Conservation (phyloP, 129 eudicot species). For the Artemisia tridentata region DNA sequence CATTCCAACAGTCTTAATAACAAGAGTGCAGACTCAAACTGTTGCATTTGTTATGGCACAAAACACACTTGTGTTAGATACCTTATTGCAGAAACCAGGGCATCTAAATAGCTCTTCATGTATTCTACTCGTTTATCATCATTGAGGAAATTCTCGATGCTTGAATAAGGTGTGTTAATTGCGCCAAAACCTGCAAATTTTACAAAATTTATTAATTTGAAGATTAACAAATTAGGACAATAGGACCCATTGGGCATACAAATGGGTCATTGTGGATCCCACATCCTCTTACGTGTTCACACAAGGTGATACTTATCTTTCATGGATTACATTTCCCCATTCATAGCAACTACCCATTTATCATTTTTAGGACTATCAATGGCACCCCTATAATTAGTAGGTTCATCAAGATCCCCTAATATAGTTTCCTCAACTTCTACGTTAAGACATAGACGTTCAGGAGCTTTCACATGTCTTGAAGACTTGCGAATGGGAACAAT, state of each 20-base stretch:
- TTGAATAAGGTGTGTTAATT: not conserved
- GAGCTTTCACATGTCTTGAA: too few species aligned
- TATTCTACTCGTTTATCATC: constrained; percentile 66
- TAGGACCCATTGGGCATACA: not conserved
- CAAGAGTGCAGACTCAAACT: not conserved
- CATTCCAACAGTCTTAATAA: not conserved
- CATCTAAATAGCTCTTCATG: constrained; percentile 58
- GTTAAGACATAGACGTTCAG: too few species aligned
- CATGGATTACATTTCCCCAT: too few species aligned
- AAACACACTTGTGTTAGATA: constrained; percentile 12
- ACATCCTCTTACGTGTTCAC: not conserved
- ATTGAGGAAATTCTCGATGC: constrained; percentile 22
- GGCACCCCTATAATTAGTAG: too few species aligned
- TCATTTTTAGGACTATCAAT: too few species aligned
- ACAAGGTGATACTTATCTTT: not conserved
- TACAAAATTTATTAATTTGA: not conserved
- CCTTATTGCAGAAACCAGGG: constrained; percentile 52
- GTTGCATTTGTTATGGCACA: not conserved
- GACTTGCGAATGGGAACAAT: too few species aligned
- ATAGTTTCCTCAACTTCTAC: too few species aligned
- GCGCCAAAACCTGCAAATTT: not conserved
- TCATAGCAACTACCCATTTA: too few species aligned
- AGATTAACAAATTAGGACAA: not conserved
- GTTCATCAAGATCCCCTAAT: too few species aligned
- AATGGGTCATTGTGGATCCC: not conserved